Conservation (phyloP, 2,329 filamentous ascomycete genomes). For the Scorias spongiosa region DNA sequence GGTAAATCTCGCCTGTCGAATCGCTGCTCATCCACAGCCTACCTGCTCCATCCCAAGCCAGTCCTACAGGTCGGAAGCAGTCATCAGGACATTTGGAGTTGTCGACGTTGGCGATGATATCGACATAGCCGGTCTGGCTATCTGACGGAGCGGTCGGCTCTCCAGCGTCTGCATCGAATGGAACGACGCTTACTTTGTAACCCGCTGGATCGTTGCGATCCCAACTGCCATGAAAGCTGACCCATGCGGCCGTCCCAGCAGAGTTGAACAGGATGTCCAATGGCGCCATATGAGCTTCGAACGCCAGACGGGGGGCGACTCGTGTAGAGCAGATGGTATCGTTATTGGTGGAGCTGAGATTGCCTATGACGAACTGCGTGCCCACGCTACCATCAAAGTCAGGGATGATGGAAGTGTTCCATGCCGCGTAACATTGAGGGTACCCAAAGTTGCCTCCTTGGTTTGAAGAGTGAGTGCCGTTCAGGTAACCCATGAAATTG, state of each 20-base stretch:
- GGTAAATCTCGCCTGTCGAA: constrained; percentile 49
- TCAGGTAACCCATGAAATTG: constrained; percentile 53
- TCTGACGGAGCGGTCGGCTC: constrained; percentile 28
- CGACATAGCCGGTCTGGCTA: constrained; percentile 32
- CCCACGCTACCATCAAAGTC: constrained; percentile 30
- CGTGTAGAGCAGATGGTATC: constrained; percentile 29
- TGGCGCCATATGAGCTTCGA: constrained; percentile 54
- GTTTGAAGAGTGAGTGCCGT: constrained; percentile 27
- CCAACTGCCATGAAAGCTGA: constrained; percentile 61
- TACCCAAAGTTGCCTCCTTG: constrained; percentile 52
- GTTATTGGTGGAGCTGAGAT: constrained; percentile 30
- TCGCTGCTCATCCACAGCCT: constrained; percentile 50
- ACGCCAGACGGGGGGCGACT: constrained; percentile 38
- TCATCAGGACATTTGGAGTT: constrained; percentile 36
- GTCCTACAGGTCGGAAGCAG: constrained; percentile 49
- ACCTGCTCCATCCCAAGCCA: constrained; percentile 36
- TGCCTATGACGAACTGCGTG: constrained; percentile 34
- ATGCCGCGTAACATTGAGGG: constrained; percentile 52
- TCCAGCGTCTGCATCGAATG: constrained; percentile 27
- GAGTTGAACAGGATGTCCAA: constrained; percentile 54
- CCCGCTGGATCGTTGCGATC: constrained; percentile 33
- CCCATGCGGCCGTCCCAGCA: constrained; percentile 43
- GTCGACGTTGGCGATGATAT: constrained; percentile 43
- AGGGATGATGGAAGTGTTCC: constrained; percentile 40
- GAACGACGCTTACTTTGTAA: constrained; percentile 35